phyloP scores from a whole-genome alignment of 805 yeast species.

The Monosporozyma yasuniensis region DNA sequence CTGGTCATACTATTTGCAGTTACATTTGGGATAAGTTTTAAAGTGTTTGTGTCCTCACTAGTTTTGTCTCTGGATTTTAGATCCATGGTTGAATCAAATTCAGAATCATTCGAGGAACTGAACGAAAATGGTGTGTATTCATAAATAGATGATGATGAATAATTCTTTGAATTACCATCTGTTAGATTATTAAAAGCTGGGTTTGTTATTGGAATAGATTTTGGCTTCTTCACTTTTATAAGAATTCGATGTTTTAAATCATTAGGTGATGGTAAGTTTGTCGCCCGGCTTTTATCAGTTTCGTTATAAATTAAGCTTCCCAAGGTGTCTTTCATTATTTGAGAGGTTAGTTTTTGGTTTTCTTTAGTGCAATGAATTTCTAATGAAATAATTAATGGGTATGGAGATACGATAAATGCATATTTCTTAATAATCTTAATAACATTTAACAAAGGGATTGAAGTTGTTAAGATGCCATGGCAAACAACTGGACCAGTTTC shows the following conservation, averaged over 20 bases:
- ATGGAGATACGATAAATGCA: constrained; percentile 81
- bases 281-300: constrained; percentile 9
- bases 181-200: background rate
- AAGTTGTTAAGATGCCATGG: constrained; percentile 82
- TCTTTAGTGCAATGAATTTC: constrained; percentile 70
- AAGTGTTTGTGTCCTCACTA: constrained; percentile 3
- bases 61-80: background rate
- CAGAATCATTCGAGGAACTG: constrained; percentile 29
- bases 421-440: constrained; percentile 66
- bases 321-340: constrained; percentile 45
- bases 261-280: constrained; percentile 59
- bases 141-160: constrained; percentile 6
- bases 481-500: constrained; percentile 74
- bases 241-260: constrained; percentile 62
- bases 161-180: constrained; percentile 1
- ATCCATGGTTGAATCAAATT: constrained; percentile 15
- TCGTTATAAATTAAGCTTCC: constrained; percentile 45
- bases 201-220: constrained; percentile 2
- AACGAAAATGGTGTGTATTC: constrained; percentile 26
- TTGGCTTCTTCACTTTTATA: constrained; percentile 65
- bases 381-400: constrained; percentile 76
- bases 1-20: constrained; percentile 10
- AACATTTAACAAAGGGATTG: constrained; percentile 62
- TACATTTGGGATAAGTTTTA: background rate
- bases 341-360: constrained; percentile 55